Evolutionary conservation across 2,329 filamentous ascomycete species (phyloP).

Genomic region (Aureobasidium sp.): DNA sequence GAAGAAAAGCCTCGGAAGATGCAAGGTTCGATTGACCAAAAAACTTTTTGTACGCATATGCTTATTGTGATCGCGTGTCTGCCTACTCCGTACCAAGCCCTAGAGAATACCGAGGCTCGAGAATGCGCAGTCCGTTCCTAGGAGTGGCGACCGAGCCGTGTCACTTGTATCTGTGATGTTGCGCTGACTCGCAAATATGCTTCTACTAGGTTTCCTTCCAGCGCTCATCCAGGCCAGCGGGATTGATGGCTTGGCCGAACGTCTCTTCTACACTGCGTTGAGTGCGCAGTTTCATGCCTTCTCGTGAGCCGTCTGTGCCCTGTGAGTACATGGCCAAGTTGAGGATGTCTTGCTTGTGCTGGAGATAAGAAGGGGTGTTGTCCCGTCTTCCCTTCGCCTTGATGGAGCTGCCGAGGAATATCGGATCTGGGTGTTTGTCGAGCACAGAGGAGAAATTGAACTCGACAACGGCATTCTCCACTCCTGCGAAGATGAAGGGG

Average conservation of each 20-base stretch:
- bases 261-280: conserved; percentile 29
- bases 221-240: conserved; percentile 28
- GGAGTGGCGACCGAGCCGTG: neutral
- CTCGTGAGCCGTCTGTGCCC: conserved; percentile 20
- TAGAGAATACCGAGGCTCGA: neutral
- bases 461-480: conserved; percentile 37
- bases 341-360: conserved; percentile 29
- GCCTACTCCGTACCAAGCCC: neutral
- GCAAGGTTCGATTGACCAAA: no score
- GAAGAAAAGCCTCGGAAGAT: no score
- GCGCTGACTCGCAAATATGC: neutral
- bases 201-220: conserved; percentile 23
- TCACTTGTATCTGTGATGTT: neutral
- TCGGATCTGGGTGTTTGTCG: conserved; percentile 36
- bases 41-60: neutral
- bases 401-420: neutral
- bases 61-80: no score
- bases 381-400: neutral
- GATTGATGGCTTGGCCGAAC: conserved; percentile 14
- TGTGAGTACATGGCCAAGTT: conserved; percentile 41
- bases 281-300: conserved; percentile 32
- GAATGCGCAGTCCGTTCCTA: neutral
- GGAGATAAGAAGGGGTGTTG: conserved; percentile 11
- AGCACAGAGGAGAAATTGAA: conserved; percentile 35
- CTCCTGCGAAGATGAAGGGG: conserved; percentile 38